Base-by-base conservation (phyloP, 805 yeast species). In the Monosporozyma yasuniensis region DNA sequence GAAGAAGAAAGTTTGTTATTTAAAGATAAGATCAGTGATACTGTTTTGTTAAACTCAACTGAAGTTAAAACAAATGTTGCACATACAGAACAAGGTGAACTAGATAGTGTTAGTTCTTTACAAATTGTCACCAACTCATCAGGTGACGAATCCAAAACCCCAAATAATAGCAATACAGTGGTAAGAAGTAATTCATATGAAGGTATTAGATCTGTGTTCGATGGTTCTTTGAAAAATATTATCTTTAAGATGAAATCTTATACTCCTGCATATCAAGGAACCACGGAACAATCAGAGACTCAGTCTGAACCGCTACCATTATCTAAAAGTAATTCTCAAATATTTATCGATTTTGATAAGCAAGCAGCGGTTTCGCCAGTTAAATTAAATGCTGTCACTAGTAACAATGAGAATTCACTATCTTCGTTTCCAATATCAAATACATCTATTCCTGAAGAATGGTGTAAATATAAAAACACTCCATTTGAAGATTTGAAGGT, bases 401-500 rank as follows among this genome's bases (percentile, higher is more conserved):
- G 41, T 23, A 46, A 39, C 30, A 27, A 43, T 39, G 37, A 50
- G 19, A 22, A 32, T 14, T 19, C 52, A 37, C 12, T 42, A 23
- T 32, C 47, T 19, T 43, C 54, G 14, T 19, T 49, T n/a, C 46
- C 50, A 3, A 30, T 42, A 11, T 39, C 51, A 21, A 44, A 47
- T 18, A 27, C n/a, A 5, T 25, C 44, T 4, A 14, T 57, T 4
- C 57, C 59, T 3, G 50, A 50, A 3, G 54, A 56, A 8, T 61
- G 60, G 61, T 61, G 51, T 35, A 52, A 49, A 37, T 61, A 48
- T 44, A 59, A 57, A 44, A 56, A 56, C 46, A 47, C 46, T 2
- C 51, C 55, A 10, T 66, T 66, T 50, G 68, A 66, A n/a, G 67
- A 63, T 43, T 43, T 66, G 47, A 65, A 50, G 22, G 46, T 66